phyloP scores from a whole-genome alignment of 1,139 yeast genomes.

The Candida neerlandica region DNA sequence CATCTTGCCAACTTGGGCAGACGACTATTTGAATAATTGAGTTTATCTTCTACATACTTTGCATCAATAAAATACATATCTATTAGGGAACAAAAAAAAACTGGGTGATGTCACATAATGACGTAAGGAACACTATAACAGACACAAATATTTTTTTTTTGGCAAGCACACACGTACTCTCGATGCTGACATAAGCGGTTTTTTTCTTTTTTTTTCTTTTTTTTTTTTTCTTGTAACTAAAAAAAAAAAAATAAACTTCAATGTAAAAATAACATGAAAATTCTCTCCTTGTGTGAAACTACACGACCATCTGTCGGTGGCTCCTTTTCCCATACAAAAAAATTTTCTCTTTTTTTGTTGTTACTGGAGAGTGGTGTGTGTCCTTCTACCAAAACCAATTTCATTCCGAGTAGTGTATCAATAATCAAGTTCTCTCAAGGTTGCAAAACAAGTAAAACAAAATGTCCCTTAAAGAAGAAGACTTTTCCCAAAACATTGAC shows the following conservation, averaged over 20 bases:
- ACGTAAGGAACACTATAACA: not conserved
- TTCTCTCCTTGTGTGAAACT: not conserved
- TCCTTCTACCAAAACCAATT: constrained; percentile 12
- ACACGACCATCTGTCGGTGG: not conserved
- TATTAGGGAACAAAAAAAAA: no score
- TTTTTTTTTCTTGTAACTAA: not conserved
- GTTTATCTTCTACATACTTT: not conserved
- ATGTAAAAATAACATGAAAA: not conserved
- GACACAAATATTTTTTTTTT: not conserved
- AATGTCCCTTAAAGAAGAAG: constrained; percentile 31
- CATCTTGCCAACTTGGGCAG: constrained; percentile 87
- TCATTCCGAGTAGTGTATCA: constrained; percentile 13
- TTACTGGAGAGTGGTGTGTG: constrained; percentile 9
- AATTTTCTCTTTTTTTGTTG: constrained; percentile 1
- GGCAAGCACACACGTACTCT: not conserved
- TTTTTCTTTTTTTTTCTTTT: not conserved
- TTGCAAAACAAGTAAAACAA: constrained; percentile 13
- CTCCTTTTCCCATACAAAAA: constrained; percentile 1
- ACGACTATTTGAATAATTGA: constrained; percentile 23
- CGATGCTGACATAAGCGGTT: not conserved
- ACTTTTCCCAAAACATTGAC: constrained; percentile 47
- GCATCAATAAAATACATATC: no score
- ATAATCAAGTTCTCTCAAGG: constrained; percentile 8
- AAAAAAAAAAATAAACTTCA: not conserved
- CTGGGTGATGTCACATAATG: not conserved